Evolutionary conservation across 2,329 filamentous ascomycete species (phyloP).

Genomic region (Pezicula neosporulosa): DNA sequence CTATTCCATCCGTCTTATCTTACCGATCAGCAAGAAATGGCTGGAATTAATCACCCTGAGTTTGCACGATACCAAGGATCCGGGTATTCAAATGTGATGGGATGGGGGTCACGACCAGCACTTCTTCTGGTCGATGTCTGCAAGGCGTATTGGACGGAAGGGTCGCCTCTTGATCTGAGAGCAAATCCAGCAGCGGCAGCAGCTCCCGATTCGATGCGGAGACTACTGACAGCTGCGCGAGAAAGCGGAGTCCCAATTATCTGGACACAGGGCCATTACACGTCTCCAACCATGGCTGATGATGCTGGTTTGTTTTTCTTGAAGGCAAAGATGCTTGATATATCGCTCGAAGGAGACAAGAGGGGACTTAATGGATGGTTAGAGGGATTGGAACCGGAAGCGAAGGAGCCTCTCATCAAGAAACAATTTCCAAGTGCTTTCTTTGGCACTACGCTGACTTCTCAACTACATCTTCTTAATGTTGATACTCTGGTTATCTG

Average conservation of each 20-base stretch:
- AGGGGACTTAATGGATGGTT: constrained; percentile 36
- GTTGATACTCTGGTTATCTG: constrained; percentile 43
- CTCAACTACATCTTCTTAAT: constrained; percentile 32
- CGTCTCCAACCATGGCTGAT: constrained; percentile 39
- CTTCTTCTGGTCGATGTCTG: constrained; percentile 44
- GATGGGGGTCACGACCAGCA: constrained; percentile 39
- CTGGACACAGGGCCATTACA: constrained; percentile 42
- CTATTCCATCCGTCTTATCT: no score
- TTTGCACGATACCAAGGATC: no score
- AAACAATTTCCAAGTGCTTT: constrained; percentile 43
- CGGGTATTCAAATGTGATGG: constrained; percentile 24
- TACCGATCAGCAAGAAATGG: no score
- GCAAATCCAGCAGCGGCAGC: constrained; percentile 31
- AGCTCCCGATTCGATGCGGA: constrained; percentile 34
- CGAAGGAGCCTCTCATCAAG: constrained; percentile 32
- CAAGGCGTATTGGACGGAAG: constrained; percentile 40
- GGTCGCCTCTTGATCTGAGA: constrained; percentile 38
- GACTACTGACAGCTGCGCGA: constrained; percentile 37
- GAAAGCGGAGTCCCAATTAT: constrained; percentile 33
- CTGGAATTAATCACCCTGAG: no score
- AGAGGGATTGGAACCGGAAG: constrained; percentile 33
- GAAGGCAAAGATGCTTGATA: constrained; percentile 38
- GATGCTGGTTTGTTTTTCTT: constrained; percentile 41
- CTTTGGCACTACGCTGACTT: constrained; percentile 40
- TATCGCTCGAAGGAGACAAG: constrained; percentile 37